Evolutionary conservation across 768 basidiomycete species (phyloP).

Genomic region (Podaxis sp.): DNA sequence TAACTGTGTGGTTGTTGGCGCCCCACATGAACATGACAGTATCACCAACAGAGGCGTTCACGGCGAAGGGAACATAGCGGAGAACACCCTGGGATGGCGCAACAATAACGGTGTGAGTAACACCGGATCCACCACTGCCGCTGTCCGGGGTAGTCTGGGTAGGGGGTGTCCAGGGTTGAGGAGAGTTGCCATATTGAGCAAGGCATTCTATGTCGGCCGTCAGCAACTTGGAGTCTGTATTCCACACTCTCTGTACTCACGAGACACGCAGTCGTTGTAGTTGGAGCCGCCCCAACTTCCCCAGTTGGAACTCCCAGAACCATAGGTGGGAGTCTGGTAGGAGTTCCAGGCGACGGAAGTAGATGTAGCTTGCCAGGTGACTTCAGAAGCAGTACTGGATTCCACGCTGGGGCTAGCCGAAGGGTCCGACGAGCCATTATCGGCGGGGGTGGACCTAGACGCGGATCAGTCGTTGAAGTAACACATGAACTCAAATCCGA

Average conservation of each 20-base stretch:
- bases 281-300: slow-evolving; percentile 45
- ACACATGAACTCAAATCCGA: slow-evolving; percentile 6
- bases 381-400: slow-evolving; percentile 2
- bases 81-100: slow-evolving; percentile 76
- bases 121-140: slow-evolving; percentile 43
- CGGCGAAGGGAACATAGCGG: slow-evolving; percentile 71
- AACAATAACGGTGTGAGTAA: slow-evolving; percentile 75
- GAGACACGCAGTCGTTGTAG: slow-evolving; percentile 70
- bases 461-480: not conserved
- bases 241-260: slow-evolving; percentile 39
- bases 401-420: slow-evolving; percentile 6
- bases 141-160: slow-evolving; percentile 32
- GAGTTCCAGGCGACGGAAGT: slow-evolving; percentile 25
- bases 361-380: slow-evolving; percentile 13
- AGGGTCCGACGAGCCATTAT: slow-evolving; percentile 4
- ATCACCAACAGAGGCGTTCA: slow-evolving; percentile 77
- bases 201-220: slow-evolving; percentile 53
- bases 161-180: slow-evolving; percentile 34
- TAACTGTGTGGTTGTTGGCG: slow-evolving; percentile 81
- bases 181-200: slow-evolving; percentile 49
- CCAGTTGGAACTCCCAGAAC: slow-evolving; percentile 64
- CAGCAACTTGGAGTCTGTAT: not conserved
- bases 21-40: slow-evolving; percentile 77
- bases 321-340: slow-evolving; percentile 45
- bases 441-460: not conserved